Conservation (phyloP, 805 yeast species). For the Zygosaccharomyces rouxii region DNA sequence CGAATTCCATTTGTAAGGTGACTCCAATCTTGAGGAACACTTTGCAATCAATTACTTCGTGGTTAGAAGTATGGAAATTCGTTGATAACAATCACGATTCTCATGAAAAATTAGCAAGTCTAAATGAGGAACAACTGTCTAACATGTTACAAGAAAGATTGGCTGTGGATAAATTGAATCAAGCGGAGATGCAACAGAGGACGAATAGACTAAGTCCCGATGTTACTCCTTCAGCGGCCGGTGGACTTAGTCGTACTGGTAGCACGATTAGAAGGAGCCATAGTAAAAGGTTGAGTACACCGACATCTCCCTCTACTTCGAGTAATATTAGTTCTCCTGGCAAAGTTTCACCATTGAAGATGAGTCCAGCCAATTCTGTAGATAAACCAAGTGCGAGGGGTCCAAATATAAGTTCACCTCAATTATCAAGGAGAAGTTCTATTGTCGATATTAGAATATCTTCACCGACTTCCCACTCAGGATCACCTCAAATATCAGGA, state of each 20-base stretch:
- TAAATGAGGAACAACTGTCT: constrained; percentile 15
- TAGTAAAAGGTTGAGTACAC: constrained; percentile 10
- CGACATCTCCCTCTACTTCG: constrained; percentile 14
- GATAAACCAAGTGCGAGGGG: constrained; percentile 8
- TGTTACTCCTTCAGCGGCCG: not conserved
- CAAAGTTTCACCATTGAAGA: constrained; percentile 17
- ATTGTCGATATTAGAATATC: constrained; percentile 11
- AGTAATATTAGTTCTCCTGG: constrained; percentile 14
- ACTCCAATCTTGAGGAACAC: constrained; percentile 16
- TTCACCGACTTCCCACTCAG: constrained; percentile 1
- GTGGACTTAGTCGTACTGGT: constrained; percentile 4
- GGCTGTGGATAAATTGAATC: constrained; percentile 25
- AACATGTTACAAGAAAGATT: constrained; percentile 29
- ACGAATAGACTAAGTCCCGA: constrained; percentile 4
- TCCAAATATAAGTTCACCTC: constrained; percentile 15
- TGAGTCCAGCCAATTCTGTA: constrained; percentile 23
- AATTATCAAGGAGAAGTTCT: constrained; percentile 21
- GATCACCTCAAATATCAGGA: constrained; percentile 21
- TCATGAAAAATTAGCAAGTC: constrained; percentile 10
- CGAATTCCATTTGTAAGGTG: constrained; percentile 15
- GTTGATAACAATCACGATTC: constrained; percentile 19
- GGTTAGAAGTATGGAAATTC: constrained; percentile 25
- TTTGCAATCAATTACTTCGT: constrained; percentile 14
- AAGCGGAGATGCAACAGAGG: constrained; percentile 12
- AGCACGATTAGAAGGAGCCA: constrained; percentile 10